These are phyloP conservation scores for Rhodotorula sphaerocarpa DNA, from an alignment of 768 basidiomycete genomes.

Conservation along the genomic window DNA sequence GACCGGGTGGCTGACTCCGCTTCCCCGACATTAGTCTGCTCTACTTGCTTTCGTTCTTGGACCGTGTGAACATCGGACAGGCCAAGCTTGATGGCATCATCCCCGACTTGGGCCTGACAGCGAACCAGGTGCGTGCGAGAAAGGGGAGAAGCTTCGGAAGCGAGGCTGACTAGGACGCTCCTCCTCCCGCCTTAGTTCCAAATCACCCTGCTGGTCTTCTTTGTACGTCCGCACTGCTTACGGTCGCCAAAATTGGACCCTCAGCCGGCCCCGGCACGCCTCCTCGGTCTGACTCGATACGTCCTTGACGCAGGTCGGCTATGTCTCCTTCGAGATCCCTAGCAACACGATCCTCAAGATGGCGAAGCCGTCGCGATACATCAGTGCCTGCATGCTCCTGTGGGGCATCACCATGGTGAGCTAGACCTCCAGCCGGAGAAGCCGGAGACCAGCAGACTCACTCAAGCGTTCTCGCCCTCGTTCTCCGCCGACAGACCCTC, in stretches of 20 bases:
- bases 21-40: constrained; percentile 34
- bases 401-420: constrained; percentile 14
- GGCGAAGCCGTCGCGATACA: not conserved
- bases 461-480: too few relatives aligned
- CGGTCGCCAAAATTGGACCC: too few relatives aligned
- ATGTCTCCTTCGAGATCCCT: not conserved
- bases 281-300: too few relatives aligned
- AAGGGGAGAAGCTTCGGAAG: not conserved
- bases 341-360: too few relatives aligned
- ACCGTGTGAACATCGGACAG: constrained; percentile 35
- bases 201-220: constrained; percentile 39
- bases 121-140: not conserved
- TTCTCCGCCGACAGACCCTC: too few relatives aligned
- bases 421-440: too few relatives aligned
- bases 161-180: not conserved
- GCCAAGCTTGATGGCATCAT: constrained; percentile 21
- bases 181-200: constrained; percentile 5
- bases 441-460: too few relatives aligned
- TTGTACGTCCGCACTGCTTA: constrained; percentile 23
- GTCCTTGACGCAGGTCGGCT: not conserved
- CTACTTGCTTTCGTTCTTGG: constrained; percentile 44
- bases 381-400: not conserved
- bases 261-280: too few relatives aligned
- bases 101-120: constrained; percentile 24
- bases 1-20: too few relatives aligned